Evolutionary conservation across 2,329 filamentous ascomycete genomes (phyloP).

Genomic region (Colletotrichum gloeosporioides): DNA sequence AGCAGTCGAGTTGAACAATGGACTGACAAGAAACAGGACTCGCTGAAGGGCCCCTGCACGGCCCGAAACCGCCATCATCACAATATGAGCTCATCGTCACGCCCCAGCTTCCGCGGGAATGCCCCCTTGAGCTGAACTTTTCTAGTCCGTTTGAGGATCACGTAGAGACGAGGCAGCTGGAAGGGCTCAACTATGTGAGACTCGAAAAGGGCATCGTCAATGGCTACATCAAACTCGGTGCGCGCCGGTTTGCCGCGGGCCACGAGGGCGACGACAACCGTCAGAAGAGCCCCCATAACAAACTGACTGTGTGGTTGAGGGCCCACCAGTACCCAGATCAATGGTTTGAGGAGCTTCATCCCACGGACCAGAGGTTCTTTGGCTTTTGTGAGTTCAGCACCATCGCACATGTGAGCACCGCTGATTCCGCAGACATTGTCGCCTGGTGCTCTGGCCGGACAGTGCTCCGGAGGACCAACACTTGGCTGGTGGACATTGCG

Average conservation of each 20-base stretch:
- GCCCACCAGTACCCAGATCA: background rate
- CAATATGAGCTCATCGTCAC: background rate
- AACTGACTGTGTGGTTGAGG: background rate
- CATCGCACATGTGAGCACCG: background rate
- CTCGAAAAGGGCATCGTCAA: background rate
- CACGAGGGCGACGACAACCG: background rate
- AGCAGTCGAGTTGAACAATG: background rate
- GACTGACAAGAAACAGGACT: background rate
- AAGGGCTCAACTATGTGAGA: background rate
- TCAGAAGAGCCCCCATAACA: background rate
- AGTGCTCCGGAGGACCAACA: constrained; percentile 40
- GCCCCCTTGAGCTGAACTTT: background rate
- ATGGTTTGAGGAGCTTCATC: background rate
- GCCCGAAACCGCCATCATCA: background rate
- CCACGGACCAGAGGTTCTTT: constrained; percentile 1
- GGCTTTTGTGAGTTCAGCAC: constrained; percentile 10
- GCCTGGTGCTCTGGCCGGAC: constrained; percentile 48
- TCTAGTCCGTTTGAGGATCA: constrained; percentile 20
- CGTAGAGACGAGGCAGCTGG: background rate
- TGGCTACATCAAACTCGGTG: constrained; percentile 20
- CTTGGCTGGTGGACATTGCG: constrained; percentile 45
- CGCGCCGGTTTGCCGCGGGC: background rate
- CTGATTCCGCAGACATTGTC: constrained; percentile 32
- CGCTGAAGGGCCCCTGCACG: background rate
- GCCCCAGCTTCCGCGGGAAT: background rate